Conservation (phyloP, 495 filamentous ascomycete genomes). For the Hyaloscypha finlandica region DNA sequence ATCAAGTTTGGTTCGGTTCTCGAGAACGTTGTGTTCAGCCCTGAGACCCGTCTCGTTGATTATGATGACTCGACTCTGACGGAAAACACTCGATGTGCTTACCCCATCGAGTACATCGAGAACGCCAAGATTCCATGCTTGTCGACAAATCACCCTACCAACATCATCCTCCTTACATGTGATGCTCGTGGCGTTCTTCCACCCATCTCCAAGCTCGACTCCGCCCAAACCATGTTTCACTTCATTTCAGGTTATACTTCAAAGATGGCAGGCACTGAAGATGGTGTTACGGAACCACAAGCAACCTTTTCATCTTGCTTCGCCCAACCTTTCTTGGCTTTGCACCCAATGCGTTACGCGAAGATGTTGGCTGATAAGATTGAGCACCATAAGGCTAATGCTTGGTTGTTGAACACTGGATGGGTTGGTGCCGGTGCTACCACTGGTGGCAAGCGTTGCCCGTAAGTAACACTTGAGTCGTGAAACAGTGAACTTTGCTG, state of each 20-base stretch:
- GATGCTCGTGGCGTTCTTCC: constrained; percentile 97
- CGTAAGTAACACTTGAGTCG: constrained; percentile 38
- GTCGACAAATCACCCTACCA: constrained; percentile 82
- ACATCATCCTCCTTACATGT: constrained; percentile 98
- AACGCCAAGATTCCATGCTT: constrained; percentile 99
- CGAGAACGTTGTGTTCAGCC: constrained; percentile 98
- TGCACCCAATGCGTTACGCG: constrained; percentile 99
- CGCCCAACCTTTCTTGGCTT: constrained; percentile 96
- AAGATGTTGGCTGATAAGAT: constrained; percentile 99
- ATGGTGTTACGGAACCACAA: constrained; percentile 93
- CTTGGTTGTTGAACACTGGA: constrained; percentile 98
- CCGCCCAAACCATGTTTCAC: constrained; percentile 99
- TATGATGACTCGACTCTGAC: constrained; percentile 95
- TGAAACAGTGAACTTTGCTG: constrained; percentile 17
- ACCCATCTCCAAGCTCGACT: constrained; percentile 95
- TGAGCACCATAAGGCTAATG: constrained; percentile 89
- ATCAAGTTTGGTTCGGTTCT: constrained; percentile 97
- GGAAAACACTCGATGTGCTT: constrained; percentile 97
- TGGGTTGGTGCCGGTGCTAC: constrained; percentile 97
- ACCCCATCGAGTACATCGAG: constrained; percentile 97
- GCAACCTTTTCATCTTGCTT: constrained; percentile 99
- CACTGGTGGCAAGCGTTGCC: constrained; percentile 97
- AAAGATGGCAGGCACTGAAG: constrained; percentile 99
- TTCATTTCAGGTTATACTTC: constrained; percentile 99
- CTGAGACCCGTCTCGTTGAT: constrained; percentile 82